These are phyloP conservation scores for Penicillium subrubescens DNA, from an alignment of 495 filamentous ascomycete genomes.

Conservation along the genomic window DNA sequence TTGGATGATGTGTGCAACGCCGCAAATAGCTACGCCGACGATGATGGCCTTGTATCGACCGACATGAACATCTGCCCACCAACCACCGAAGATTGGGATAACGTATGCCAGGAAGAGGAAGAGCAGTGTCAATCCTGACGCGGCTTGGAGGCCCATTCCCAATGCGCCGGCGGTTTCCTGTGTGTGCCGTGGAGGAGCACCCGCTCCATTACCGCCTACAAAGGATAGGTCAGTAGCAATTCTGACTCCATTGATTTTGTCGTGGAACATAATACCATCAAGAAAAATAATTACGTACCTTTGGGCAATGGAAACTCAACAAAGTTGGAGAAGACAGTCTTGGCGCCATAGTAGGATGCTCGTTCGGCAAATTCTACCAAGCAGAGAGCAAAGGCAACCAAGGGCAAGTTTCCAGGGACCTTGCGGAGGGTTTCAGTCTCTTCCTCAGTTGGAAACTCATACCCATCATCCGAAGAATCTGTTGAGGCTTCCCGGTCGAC, in stretches of 20 bases:
- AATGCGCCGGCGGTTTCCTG: slow-evolving; percentile 60
- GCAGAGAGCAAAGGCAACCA: slow-evolving; percentile 54
- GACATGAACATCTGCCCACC: slow-evolving; percentile 59
- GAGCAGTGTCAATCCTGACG: slow-evolving; percentile 60
- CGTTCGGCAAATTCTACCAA: slow-evolving; percentile 61
- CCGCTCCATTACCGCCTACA: slow-evolving; percentile 60
- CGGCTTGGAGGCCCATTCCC: slow-evolving; percentile 58
- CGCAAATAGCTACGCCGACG: slow-evolving; percentile 63
- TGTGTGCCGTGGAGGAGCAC: slow-evolving; percentile 56
- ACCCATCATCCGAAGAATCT: slow-evolving; percentile 28
- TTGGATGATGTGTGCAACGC: slow-evolving; percentile 67
- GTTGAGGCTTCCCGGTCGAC: not conserved
- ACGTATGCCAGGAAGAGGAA: slow-evolving; percentile 63
- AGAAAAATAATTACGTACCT: slow-evolving; percentile 16
- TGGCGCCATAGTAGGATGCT: slow-evolving; percentile 59
- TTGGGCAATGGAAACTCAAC: slow-evolving; percentile 54
- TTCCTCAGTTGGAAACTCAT: slow-evolving; percentile 58
- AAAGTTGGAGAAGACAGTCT: slow-evolving; percentile 62
- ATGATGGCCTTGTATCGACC: slow-evolving; percentile 58
- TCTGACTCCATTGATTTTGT: not conserved
- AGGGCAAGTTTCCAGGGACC: slow-evolving; percentile 54
- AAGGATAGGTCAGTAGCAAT: not conserved
- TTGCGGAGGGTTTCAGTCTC: slow-evolving; percentile 57
- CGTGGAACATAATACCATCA: not conserved
- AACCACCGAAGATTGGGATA: slow-evolving; percentile 60